Evolutionary conservation across 2,329 filamentous ascomycete genomes (phyloP), one percentile per base, ranked within the genome.

Genomic region (Botrytis byssoidea): DNA sequence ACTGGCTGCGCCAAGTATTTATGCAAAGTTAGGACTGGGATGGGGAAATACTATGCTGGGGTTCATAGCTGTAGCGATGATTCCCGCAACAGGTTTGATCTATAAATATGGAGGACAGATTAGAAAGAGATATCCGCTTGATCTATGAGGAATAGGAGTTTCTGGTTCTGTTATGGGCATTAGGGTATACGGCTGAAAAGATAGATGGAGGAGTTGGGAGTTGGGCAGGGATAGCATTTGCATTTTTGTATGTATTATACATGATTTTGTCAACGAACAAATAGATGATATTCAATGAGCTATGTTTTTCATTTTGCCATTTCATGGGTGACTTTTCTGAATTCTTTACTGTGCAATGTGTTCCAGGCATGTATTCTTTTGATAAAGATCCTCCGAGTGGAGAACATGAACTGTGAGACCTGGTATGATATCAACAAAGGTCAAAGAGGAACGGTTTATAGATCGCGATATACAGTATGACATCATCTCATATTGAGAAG

Each of bases 21-120:
- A 86, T 75, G 77, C 70, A 0, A 76, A 59, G 12, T 77, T 84
- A 18, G 84, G 83, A 1, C 75, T 83, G 51, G 83, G 83, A 1
- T 87, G 85, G 85, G 85, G 85, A 0, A 85, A 83, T 72, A 83
- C 82, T 4, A 75, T 88, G 66, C 76, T 88, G 32, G 86, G 85
- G 0, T 86, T 87, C 74, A 81, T 88, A 51, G 83, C 84, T 9
- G 61, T 87, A 1, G 83, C 81, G 0, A 80, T 88, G 76, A 83
- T 86, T 51, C 85, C 84, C 0, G 82, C 86, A 10, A 85, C 86
- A 20, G 57, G 57, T 3, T 40, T 73, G 51, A 72, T 74, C 20
- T 74, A 68, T 65, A 74, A 61, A 25, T 74, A 61, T 63, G 73
- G 73, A 6, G 71, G 65, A 12, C 14, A 32, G 64, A 73, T 74